Conservation (phyloP, 2,329 filamentous ascomycete species). For the Alternaria gansuensis region DNA sequence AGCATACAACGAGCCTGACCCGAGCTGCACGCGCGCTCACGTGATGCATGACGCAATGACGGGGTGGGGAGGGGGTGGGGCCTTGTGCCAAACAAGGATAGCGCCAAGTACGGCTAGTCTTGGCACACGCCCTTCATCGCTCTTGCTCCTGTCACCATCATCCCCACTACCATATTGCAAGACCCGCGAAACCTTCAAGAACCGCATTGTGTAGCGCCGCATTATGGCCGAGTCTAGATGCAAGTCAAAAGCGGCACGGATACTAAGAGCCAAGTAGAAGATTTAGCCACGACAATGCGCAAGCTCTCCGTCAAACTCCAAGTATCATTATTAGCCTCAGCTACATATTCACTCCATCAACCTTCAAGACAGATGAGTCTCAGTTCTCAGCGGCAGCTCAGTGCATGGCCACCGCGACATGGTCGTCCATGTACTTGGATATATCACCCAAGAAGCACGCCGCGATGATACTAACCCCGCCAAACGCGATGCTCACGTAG, state of each 20-base stretch:
- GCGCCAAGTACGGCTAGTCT: neutral
- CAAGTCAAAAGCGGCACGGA: neutral
- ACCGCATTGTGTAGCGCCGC: neutral
- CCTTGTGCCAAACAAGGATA: neutral
- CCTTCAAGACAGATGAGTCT: neutral
- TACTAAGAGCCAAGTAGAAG: neutral
- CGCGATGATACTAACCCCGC: constrained; percentile 64
- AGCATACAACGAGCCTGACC: neutral
- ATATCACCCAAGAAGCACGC: constrained; percentile 69
- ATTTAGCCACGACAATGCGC: neutral
- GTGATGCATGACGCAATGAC: constrained; percentile 9
- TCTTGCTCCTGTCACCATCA: neutral
- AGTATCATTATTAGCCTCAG: neutral
- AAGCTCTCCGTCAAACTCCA: neutral
- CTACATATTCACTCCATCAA: neutral
- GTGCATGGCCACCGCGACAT: constrained; percentile 34
- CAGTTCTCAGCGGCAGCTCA: neutral
- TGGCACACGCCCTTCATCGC: neutral
- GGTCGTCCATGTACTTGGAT: constrained; percentile 43
- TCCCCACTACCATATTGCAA: constrained; percentile 8
- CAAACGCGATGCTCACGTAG: constrained; percentile 69
- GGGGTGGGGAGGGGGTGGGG: neutral
- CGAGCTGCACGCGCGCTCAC: constrained; percentile 6
- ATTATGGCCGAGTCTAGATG: constrained; percentile 1
- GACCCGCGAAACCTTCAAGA: constrained; percentile 7